Conservation (phyloP, 176 grass and related monocot genomes). For the Ampelocalamus luodianensis region DNA sequence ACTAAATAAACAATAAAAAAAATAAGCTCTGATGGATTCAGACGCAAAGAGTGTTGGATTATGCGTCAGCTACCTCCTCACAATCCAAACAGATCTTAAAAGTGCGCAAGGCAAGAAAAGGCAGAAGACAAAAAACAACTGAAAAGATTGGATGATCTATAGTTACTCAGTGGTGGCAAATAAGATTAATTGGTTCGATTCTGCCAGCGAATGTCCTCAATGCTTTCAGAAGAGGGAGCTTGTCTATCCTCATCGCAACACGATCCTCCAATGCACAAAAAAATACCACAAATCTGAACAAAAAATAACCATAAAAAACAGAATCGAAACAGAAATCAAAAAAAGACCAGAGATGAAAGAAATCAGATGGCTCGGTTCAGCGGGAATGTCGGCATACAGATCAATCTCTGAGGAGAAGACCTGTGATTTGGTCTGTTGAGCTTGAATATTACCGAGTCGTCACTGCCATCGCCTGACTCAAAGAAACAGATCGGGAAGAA, state of each 20-base stretch:
- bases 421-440: conserved; percentile 97
- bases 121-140: background rate
- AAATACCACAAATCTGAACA: background rate
- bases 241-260: conserved; percentile 78
- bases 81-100: conserved; percentile 2
- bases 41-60: conserved; percentile 83
- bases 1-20: background rate
- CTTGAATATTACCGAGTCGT: conserved; percentile 86
- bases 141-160: background rate
- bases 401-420: conserved; percentile 54
- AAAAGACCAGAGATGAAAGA: fast-evolving
- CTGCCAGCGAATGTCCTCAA: conserved; percentile 88
- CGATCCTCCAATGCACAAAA: background rate
- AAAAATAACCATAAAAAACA: too few relatives aligned
- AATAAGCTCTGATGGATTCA: conserved; percentile 35
- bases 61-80: conserved; percentile 59
- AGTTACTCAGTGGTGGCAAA: conserved; percentile 77
- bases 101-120: background rate
- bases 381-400: conserved; percentile 94
- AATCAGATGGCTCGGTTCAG: conserved; percentile 75
- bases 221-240: conserved; percentile 98
- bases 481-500: background rate
- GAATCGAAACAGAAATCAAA: background rate
- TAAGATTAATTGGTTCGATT: conserved; percentile 81
- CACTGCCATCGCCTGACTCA: conserved; percentile 52